A percentile compares a stretch with the other conserved stretches of the same genome.
phyloP scores from a whole-genome alignment of 192 early-diverging fungal genomes.

The Coemansia sp. region DNA sequence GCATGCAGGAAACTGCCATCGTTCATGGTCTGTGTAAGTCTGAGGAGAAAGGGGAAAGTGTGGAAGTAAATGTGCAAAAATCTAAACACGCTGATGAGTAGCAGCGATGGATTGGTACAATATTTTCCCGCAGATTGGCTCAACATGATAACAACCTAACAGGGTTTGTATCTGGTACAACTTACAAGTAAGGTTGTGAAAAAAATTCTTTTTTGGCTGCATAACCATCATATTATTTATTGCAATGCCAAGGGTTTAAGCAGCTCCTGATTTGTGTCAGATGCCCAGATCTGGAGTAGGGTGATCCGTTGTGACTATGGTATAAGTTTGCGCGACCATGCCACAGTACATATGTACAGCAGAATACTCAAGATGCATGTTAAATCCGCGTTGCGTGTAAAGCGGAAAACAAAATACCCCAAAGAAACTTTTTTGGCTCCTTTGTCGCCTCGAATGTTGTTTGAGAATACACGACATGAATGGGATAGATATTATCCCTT shows the following conservation, averaged over 20 bases:
- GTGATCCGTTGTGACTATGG: not conserved
- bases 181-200: not conserved
- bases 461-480: constrained; percentile 7
- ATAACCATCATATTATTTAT: not conserved
- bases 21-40: not conserved
- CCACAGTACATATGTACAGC: not conserved
- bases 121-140: not conserved
- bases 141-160: not conserved
- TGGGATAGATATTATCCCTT: not conserved
- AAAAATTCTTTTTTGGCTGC: not conserved
- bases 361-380: not conserved
- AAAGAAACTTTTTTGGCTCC: not conserved
- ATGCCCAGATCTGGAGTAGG: not conserved
- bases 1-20: not conserved
- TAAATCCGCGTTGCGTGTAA: not conserved
- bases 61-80: not conserved
- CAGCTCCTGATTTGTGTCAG: not conserved
- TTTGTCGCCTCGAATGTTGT: not conserved
- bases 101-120: not conserved
- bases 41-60: too few species aligned
- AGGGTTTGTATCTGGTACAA: not conserved
- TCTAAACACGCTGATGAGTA: not conserved
- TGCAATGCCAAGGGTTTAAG: not conserved
- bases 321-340: not conserved
- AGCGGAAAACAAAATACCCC: not conserved